phyloP scores from a whole-genome alignment of 352 stramenopile species.

The Globisporangium cystogenes region DNA sequence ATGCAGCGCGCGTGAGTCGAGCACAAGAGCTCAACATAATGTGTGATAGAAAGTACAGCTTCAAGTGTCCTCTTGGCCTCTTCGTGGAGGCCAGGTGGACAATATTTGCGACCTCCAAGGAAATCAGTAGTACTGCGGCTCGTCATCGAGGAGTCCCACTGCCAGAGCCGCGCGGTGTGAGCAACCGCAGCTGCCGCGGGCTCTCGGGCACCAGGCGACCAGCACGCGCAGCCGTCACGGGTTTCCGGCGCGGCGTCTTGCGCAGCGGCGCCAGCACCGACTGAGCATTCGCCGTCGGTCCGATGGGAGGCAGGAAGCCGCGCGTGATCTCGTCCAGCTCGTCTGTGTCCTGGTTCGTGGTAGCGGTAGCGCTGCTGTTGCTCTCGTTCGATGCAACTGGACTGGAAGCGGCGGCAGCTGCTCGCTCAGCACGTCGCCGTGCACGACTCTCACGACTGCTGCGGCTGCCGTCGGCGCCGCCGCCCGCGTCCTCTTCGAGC shows the following conservation, averaged over 20 bases:
- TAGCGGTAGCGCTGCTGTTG: constrained; percentile 1
- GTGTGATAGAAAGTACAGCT: too few relatives aligned
- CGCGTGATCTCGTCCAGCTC: constrained; percentile 35
- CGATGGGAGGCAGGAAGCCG: constrained; percentile 31
- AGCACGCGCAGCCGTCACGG: constrained; percentile 32
- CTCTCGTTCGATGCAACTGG: background rate
- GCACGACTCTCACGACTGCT: constrained; percentile 2
- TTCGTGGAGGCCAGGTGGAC: too few relatives aligned
- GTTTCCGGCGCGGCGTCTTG: constrained; percentile 46
- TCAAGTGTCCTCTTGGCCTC: too few relatives aligned
- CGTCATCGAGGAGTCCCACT: constrained; percentile 1
- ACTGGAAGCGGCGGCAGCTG: constrained; percentile 9
- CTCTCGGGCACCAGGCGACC: constrained; percentile 33
- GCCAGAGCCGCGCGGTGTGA: constrained; percentile 12
- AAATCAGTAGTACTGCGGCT: too few relatives aligned
- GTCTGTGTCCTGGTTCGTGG: constrained; percentile 13
- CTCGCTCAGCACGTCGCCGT: constrained; percentile 17
- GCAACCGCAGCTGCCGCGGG: constrained; percentile 33
- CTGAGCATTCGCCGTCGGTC: background rate
- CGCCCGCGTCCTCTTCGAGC: constrained; percentile 13
- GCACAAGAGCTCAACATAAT: too few relatives aligned
- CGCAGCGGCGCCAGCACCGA: constrained; percentile 19
- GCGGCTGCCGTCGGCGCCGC: background rate
- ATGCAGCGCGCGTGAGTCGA: too few relatives aligned
- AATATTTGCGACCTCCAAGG: background rate